phyloP scores from a whole-genome alignment of 345 rosid genomes.

The Salix purpurea region DNA sequence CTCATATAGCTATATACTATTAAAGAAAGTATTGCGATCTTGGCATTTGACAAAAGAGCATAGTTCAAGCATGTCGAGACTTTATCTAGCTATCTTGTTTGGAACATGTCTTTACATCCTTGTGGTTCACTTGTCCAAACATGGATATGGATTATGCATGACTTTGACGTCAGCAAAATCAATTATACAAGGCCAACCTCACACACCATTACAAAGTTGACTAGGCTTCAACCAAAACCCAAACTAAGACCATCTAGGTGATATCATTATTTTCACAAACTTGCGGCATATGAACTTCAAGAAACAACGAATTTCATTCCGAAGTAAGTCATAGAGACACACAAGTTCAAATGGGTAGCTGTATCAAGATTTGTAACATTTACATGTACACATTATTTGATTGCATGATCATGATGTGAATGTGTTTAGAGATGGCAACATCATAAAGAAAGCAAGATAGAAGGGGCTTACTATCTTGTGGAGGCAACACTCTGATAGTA shows the following conservation, averaged over 20 bases:
- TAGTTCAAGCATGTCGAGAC: background rate
- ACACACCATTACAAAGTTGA: background rate
- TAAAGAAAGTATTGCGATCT: background rate
- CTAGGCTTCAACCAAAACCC: background rate
- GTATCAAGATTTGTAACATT: background rate
- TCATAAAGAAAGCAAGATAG: background rate
- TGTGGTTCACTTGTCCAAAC: background rate
- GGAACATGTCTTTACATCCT: background rate
- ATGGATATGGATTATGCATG: background rate
- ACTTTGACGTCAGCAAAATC: background rate
- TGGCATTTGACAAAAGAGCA: background rate
- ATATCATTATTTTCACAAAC: no score
- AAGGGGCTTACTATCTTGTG: slow-evolving; percentile 76
- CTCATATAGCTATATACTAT: background rate
- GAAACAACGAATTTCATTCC: background rate
- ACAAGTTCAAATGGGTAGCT: background rate
- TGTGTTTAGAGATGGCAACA: background rate
- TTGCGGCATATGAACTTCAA: background rate
- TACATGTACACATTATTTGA: background rate
- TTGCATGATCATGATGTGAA: background rate
- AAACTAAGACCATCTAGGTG: background rate
- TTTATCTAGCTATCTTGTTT: background rate
- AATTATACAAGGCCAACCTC: background rate
- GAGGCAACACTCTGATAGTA: slow-evolving; percentile 77
- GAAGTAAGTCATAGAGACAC: background rate